Evolutionary conservation across 108 stramenopile species (phyloP).

Genomic region (Schizochytrium sp.): DNA sequence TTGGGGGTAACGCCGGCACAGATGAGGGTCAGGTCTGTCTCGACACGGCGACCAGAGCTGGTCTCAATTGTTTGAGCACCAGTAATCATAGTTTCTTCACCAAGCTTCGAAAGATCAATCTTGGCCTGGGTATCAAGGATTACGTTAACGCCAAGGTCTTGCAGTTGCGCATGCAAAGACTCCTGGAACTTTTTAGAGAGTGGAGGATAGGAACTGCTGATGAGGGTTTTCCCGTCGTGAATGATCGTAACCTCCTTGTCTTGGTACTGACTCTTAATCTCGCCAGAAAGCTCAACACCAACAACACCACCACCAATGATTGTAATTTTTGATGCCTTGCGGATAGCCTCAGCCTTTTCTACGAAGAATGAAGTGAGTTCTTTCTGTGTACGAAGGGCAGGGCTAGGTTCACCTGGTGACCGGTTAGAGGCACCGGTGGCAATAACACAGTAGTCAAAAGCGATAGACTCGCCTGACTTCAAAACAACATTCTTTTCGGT

Average conservation of each 20-base stretch:
- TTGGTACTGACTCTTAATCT: conserved; percentile 66
- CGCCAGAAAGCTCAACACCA: conserved; percentile 70
- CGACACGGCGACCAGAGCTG: background rate
- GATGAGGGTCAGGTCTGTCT: background rate
- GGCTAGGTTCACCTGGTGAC: background rate
- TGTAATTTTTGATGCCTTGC: too few species aligned
- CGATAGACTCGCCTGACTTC: background rate
- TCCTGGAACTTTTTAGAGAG: background rate
- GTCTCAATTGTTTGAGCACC: background rate
- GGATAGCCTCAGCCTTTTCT: background rate
- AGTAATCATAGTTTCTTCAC: too few species aligned
- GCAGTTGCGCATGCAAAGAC: background rate
- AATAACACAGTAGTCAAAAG: background rate
- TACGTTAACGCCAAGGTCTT: background rate
- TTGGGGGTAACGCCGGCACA: conserved; percentile 6
- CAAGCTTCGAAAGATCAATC: background rate
- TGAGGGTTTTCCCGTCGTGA: background rate
- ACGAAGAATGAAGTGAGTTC: background rate
- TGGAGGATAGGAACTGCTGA: background rate
- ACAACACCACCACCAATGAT: conserved; percentile 67
- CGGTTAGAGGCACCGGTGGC: background rate
- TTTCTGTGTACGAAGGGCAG: background rate
- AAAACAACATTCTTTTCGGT: background rate
- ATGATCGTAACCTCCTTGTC: conserved; percentile 67
- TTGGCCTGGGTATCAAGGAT: background rate